Evolutionary conservation across 225 moss, liverwort and hornwort genomes (phyloP).

Genomic region (Pseudisothecium myosuroides): DNA sequence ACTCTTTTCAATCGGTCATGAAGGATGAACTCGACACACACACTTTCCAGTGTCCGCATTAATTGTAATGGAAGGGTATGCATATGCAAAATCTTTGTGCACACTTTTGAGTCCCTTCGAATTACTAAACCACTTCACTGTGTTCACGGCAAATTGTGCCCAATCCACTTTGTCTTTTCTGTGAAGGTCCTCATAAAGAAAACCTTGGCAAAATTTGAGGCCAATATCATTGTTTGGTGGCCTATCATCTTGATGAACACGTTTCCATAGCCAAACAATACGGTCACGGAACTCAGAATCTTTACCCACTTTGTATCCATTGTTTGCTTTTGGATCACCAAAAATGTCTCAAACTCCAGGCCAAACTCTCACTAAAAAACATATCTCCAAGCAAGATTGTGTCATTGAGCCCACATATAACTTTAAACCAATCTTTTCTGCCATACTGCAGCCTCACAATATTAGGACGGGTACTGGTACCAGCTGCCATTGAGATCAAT

Average conservation of each 20-base stretch:
- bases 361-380: too few relatives aligned
- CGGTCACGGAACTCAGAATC: accelerated
- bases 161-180: neutral
- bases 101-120: neutral
- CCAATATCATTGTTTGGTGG: neutral
- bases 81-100: neutral
- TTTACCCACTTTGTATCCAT: neutral
- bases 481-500: too few relatives aligned
- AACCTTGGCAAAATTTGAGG: neutral
- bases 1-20: accelerated
- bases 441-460: too few relatives aligned
- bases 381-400: too few relatives aligned
- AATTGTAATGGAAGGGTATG: neutral
- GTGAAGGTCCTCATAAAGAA: neutral
- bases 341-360: too few relatives aligned
- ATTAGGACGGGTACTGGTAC: too few relatives aligned
- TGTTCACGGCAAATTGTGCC: neutral
- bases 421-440: too few relatives aligned
- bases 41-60: accelerated
- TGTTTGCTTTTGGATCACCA: neutral
- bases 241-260: neutral
- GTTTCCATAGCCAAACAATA: neutral
- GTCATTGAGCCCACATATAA: too few relatives aligned
- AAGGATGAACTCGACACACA: accelerated
- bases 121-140: accelerated